Evolutionary conservation across 371 early-diverging fungal species (phyloP), one percentile per base, ranked within the genome.

Genomic region (Enteropsectra breve): DNA sequence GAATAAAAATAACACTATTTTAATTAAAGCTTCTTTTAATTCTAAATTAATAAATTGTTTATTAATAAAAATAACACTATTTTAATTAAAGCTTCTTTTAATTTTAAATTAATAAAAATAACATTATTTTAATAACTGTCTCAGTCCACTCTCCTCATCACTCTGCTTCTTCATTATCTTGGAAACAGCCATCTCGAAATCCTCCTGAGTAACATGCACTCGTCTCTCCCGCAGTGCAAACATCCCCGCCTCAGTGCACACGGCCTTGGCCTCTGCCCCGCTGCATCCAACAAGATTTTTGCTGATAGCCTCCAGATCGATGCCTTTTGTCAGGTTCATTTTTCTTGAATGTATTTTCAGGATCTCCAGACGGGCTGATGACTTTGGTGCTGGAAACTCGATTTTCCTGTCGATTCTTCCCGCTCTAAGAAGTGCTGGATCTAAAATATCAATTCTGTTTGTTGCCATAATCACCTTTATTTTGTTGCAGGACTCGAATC

Each of bases 401-500:
- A 98, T 96, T 83, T 97, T 97, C 65, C 97, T 84, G 84, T 98
- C 99, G 72, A 98, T 91, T 72, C 99, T 88, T 54, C 94, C 94
- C 1, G 99, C 91, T 68, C 97, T 85, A 61, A 96, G 82, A 68
- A 96, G 82, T 23, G 97, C 97, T 34, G 92, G 86, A 80, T 96
- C 97, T 50, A 96, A 82, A 70, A 92, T 94, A 79, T 96, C 95
- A 66, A 94, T 93, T 72, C 97, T 87, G 82, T 96, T 96, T 32
- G 99, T 98, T n/a, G 99, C 99, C 97, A 97, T 97, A 70, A 98
- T 91, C 2, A 96, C 88, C 82, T 96, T 98, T 81, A 96, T 94
- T 82, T 90, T 93, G 77, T 92, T 90, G 65, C 91, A 87, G 1
- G 94, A 88, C 77, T 97, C 99, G 72, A 98, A 98, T 55, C 99